A percentile compares a stretch with the other conserved stretches of the same genome.
Evolutionary conservation across 805 yeast species (phyloP).

Genomic region (Suhomyces tanzawaensis): DNA sequence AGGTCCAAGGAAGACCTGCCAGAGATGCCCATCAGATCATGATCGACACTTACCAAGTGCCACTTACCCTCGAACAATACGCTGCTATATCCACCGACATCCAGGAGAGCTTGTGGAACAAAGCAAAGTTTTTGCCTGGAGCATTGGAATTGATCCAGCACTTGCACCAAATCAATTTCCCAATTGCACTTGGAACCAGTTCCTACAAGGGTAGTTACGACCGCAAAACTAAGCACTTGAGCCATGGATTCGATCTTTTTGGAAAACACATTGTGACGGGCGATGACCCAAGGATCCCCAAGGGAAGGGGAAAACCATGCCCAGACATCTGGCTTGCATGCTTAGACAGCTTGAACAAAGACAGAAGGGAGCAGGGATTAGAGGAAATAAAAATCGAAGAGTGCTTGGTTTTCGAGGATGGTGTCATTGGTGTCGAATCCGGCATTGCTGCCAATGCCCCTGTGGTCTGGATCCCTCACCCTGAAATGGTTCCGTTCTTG

Average conservation of each 20-base stretch:
- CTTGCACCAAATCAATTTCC: slow-evolving; percentile 53
- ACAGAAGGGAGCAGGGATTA: slow-evolving; percentile 40
- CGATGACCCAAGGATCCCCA: slow-evolving; percentile 79
- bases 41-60: slow-evolving; percentile 65
- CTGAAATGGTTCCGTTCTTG: slow-evolving; percentile 59
- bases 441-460: slow-evolving; percentile 80
- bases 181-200: slow-evolving; percentile 90
- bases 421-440: slow-evolving; percentile 84
- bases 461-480: slow-evolving; percentile 95
- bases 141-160: slow-evolving; percentile 65
- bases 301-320: slow-evolving; percentile 87
- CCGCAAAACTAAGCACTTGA: slow-evolving; percentile 72
- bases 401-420: slow-evolving; percentile 92
- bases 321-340: slow-evolving; percentile 94
- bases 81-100: slow-evolving; percentile 48
- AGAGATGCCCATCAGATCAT: slow-evolving; percentile 64
- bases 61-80: slow-evolving; percentile 63
- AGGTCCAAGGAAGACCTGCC: slow-evolving; percentile 91
- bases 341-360: slow-evolving; percentile 61
- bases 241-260: slow-evolving; percentile 62
- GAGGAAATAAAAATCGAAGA: slow-evolving; percentile 65
- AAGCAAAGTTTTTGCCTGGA: slow-evolving; percentile 74
- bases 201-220: slow-evolving; percentile 60
- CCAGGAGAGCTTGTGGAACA: slow-evolving; percentile 63
- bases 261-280: slow-evolving; percentile 73